Evolutionary conservation across 2,329 filamentous ascomycete species (phyloP).

Genomic region (Elsinoe australis): DNA sequence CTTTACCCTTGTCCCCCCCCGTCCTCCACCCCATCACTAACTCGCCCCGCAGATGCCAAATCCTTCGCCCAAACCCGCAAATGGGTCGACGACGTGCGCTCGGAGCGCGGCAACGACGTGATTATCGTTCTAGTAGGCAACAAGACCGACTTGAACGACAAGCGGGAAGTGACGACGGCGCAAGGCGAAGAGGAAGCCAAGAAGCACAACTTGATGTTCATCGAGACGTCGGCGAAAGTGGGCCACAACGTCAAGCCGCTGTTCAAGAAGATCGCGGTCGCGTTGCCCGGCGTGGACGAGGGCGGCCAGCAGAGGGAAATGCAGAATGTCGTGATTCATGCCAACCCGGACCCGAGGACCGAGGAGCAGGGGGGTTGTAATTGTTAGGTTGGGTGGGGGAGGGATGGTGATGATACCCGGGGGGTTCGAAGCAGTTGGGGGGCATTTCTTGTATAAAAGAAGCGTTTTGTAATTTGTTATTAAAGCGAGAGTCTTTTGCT

Average conservation of each 20-base stretch:
- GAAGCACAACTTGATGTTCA: slow-evolving; percentile 97
- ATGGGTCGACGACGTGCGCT: slow-evolving; percentile 98
- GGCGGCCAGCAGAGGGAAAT: slow-evolving; percentile 66
- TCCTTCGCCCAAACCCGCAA: slow-evolving; percentile 98
- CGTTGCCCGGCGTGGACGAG: slow-evolving; percentile 94
- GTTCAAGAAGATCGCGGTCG: slow-evolving; percentile 97
- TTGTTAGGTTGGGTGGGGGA: background rate
- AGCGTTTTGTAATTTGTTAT: slow-evolving; percentile 5
- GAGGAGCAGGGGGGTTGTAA: slow-evolving; percentile 14
- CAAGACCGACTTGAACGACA: slow-evolving; percentile 98
- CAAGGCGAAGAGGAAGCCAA: slow-evolving; percentile 98
- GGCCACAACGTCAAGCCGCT: slow-evolving; percentile 97
- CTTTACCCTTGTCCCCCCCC: background rate
- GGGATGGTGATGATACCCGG: background rate
- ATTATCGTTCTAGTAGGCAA: slow-evolving; percentile 98
- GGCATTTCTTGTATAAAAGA: slow-evolving; percentile 1
- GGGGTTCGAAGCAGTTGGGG: background rate
- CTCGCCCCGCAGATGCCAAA: slow-evolving; percentile 59
- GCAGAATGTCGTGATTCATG: slow-evolving; percentile 58
- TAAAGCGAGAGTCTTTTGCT: too few relatives aligned
- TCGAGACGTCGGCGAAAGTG: slow-evolving; percentile 96
- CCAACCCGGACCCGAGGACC: slow-evolving; percentile 2
- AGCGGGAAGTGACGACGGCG: slow-evolving; percentile 90
- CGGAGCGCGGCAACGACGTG: slow-evolving; percentile 94
- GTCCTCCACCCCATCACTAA: slow-evolving; percentile 4